Evolutionary conservation across 2,329 filamentous ascomycete species (phyloP), one percentile per base, ranked within the genome.

Genomic region (Beauveria asiatica): DNA sequence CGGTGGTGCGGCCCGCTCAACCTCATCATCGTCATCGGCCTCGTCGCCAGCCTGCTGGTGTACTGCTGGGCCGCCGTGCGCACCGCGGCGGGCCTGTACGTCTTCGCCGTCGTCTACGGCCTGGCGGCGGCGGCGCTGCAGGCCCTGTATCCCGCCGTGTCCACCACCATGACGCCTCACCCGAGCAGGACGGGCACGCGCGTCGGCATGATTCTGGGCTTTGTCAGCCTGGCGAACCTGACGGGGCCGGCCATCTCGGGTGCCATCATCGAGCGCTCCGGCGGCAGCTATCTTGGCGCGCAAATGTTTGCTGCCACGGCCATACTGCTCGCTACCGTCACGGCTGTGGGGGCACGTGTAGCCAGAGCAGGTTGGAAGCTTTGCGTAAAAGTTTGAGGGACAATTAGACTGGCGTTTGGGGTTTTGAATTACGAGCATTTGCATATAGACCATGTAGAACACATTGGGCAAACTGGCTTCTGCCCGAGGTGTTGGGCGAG

Each of bases 221-320:
- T 73, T 19, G 69, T 72, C 11, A 70, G 70, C 10, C 63, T 70
- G 3, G 64, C 67, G 1, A 67, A 66, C 5, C 62, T 73, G 3
- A 71, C 67, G 0, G 70, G 68, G 0, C 67, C 70, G 1, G 62
- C 69, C 3, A 70, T 72, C 2, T 66, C 63, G 1, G 69, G 69
- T 0, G 54, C 57, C 13, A 56, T 65, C 1, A 64, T 65, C 13
- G 59, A 63, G 37, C 16, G 25, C 11, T 23, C 49, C 6, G 61
- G 52, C 1, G 64, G 64, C 4, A 56, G 53, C 27, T 65, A 65
- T 49, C 49, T 65, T 2, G 61, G 62, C 3, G 64, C 73, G 9
- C 80, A 80, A 67, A 72, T 77, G 44, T 80, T 80, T 3, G 76
- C 78, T 10, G 71, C 78, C 6, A 78, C 82, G 66, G 79, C 80